Conservation (phyloP, 768 basidiomycete species). For the Amyloporia xantha region DNA sequence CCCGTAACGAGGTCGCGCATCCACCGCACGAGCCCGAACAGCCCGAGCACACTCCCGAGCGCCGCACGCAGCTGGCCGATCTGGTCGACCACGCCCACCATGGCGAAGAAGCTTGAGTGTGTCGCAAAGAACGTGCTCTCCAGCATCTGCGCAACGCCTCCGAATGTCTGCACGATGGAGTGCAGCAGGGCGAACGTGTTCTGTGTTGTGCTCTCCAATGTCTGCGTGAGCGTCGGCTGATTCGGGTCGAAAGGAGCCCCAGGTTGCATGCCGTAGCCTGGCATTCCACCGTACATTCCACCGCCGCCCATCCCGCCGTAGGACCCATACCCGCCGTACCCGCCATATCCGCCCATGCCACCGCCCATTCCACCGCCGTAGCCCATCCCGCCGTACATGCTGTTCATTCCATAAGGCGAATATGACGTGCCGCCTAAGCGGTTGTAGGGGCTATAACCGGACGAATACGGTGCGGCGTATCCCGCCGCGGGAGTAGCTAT, state of each 20-base stretch:
- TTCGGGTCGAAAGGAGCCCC: conserved; percentile 40
- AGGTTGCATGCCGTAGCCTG: conserved; percentile 36
- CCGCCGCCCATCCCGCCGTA: conserved; percentile 25
- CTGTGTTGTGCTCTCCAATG: conserved; percentile 83
- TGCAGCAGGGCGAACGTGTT: conserved; percentile 92
- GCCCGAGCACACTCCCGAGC: conserved; percentile 85
- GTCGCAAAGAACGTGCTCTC: conserved; percentile 98
- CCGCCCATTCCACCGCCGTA: conserved; percentile 35
- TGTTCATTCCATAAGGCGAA: conserved; percentile 38
- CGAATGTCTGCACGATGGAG: conserved; percentile 91
- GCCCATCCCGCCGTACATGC: conserved; percentile 34
- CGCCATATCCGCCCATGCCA: conserved; percentile 31
- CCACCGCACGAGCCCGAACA: conserved; percentile 89
- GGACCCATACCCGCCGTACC: conserved; percentile 31
- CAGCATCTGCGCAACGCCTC: conserved; percentile 94
- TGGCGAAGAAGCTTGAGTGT: conserved; percentile 91
- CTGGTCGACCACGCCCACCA: conserved; percentile 96
- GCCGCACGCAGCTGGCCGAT: conserved; percentile 88
- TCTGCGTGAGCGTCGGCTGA: conserved; percentile 71
- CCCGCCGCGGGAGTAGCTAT: conserved; percentile 29
- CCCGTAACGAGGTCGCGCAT: conserved; percentile 58
- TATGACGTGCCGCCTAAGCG: conserved; percentile 35
- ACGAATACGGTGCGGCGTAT: conserved; percentile 33
- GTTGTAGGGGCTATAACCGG: conserved; percentile 41
- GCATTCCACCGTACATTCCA: conserved; percentile 37